These are phyloP conservation scores for Cytidiella melzeri DNA, from an alignment of 768 basidiomycete species.

Conservation along the genomic window DNA sequence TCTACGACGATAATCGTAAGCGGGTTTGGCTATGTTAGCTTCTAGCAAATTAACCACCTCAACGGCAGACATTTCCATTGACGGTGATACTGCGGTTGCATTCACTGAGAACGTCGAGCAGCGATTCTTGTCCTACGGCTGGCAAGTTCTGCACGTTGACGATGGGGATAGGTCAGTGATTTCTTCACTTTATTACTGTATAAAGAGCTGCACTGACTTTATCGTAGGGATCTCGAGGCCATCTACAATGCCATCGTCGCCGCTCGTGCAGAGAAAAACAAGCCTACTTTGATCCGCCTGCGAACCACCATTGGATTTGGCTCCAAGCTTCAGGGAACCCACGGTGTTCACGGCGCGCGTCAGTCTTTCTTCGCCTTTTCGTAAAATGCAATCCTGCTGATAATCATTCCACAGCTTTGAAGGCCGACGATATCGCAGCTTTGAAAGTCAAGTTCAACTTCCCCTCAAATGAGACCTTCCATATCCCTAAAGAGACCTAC, in stretches of 20 bases:
- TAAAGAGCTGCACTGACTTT: slow-evolving; percentile 7
- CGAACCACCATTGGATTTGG: slow-evolving; percentile 92
- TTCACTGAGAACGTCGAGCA: slow-evolving; percentile 93
- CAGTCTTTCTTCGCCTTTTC: slow-evolving; percentile 30
- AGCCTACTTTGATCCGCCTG: slow-evolving; percentile 83
- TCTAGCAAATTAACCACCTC: slow-evolving; percentile 13
- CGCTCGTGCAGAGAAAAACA: slow-evolving; percentile 68
- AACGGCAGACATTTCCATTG: slow-evolving; percentile 83
- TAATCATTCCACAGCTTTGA: slow-evolving; percentile 57
- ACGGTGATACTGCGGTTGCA: slow-evolving; percentile 85
- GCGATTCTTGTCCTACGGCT: slow-evolving; percentile 87
- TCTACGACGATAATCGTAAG: slow-evolving; percentile 96
- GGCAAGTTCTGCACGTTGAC: slow-evolving; percentile 85
- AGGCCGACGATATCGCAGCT: slow-evolving; percentile 81
- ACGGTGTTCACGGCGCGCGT: slow-evolving; percentile 93
- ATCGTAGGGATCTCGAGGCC: slow-evolving; percentile 58
- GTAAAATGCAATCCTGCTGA: slow-evolving; percentile 4
- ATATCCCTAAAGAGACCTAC: slow-evolving; percentile 69
- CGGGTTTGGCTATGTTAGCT: slow-evolving; percentile 3
- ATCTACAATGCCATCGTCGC: slow-evolving; percentile 77
- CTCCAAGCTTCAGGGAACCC: slow-evolving; percentile 88
- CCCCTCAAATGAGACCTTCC: slow-evolving; percentile 70
- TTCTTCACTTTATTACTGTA: not conserved
- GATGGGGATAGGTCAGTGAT: slow-evolving; percentile 65
- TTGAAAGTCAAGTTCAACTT: slow-evolving; percentile 85